phyloP scores from a whole-genome alignment of 1,284 basidiomycete species.

The Trichosporon sp. region DNA sequence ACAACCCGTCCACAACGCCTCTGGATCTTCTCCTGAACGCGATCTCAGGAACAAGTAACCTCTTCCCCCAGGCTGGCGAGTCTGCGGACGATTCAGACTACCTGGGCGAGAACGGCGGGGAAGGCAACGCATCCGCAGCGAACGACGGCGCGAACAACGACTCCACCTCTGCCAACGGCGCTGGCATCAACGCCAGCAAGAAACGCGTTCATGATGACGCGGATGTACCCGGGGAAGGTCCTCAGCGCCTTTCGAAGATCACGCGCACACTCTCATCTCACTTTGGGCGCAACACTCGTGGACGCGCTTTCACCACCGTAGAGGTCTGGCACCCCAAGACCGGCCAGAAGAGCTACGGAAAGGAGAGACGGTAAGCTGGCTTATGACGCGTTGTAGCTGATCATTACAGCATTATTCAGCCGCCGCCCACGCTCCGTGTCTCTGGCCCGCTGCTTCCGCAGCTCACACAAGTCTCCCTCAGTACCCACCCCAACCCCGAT shows the following conservation, averaged over 20 bases:
- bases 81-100: conserved; percentile 9
- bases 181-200: background rate
- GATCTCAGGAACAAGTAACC: conserved; percentile 36
- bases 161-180: background rate
- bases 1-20: conserved; percentile 35
- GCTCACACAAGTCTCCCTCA: conserved; percentile 32
- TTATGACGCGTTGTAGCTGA: conserved; percentile 23
- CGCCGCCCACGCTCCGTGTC: conserved; percentile 48
- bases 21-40: conserved; percentile 53
- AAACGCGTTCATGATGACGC: conserved; percentile 9
- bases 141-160: conserved; percentile 24
- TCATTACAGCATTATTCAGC: conserved; percentile 42
- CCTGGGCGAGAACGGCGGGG: conserved; percentile 13
- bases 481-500: conserved; percentile 22
- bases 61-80: background rate
- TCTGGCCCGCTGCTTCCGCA: conserved; percentile 38
- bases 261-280: conserved; percentile 24
- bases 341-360: conserved; percentile 53
- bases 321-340: conserved; percentile 52
- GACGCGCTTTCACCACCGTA: conserved; percentile 35
- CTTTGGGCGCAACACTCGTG: conserved; percentile 15
- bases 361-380: conserved; percentile 46
- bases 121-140: background rate
- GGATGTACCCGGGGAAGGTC: background rate
- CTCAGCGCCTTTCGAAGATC: conserved; percentile 20